Evolutionary conservation across 768 basidiomycete species (phyloP), one percentile per base, ranked within the genome.

Genomic region (Gloeophyllum trabeum): DNA sequence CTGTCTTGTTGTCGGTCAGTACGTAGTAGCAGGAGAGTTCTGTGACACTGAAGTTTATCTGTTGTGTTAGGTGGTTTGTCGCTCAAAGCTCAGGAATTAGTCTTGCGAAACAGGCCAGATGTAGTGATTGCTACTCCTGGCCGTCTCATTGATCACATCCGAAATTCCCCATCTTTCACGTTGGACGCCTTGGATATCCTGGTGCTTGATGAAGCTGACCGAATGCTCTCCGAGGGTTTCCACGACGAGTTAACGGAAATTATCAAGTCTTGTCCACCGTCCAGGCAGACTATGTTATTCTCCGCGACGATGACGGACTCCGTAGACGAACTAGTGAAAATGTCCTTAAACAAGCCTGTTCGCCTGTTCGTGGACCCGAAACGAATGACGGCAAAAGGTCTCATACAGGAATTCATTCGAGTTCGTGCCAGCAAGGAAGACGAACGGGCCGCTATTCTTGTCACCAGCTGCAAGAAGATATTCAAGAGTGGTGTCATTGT

Each of bases 231-330:
- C 1, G 87, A 92, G 59, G 96, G 93, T 21, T 99, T 98, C 64
- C 79, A 84, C 5, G 96, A 93, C 58, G 96, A 98, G 59, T 69
- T 99, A 24, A 67, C 76, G 14, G 96, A 99, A 62, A 96, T 99
- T 52, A 80, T 98, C 62, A 82, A 81, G 52, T 75, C 86, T 14
- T 96, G 92, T 56, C 92, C 92, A 2, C 61, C 61, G 18, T 83
- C 84, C 20, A 76, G 96, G 26, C 96, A 98, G 58, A 98, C 96
- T 3, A 94, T 99, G 91, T 71, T 99, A 26, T 99, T 99, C 63
- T 96, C 92, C 1, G 96, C 96, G 2, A 99, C 96, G 1, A 98
- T 98, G 86, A 97, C 93, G 3, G 96, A 99, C 60, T 84, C 86
- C 1, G 85, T 98, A 6, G 89, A 96, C 52, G 83, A 92, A 54